Evolutionary conservation across 805 yeast species (phyloP), one percentile per base, ranked within the genome.

Genomic region (Hyphopichia homilentoma): DNA sequence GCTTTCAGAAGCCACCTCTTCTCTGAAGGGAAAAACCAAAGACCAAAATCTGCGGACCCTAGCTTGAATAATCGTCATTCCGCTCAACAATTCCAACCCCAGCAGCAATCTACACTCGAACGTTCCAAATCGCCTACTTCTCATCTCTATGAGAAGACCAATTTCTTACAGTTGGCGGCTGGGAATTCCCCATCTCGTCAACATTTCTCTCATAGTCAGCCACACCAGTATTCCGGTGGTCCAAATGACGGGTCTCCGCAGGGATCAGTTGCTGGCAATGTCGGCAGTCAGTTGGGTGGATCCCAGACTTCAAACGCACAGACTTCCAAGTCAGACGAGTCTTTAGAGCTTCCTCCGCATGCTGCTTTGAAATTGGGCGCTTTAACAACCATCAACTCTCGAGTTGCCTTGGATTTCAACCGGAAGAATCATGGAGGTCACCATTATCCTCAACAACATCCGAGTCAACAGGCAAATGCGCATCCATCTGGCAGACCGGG

Each of bases 311-410:
- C 11, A 16, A 27, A 18, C 22, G 12, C 18, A 11, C 30, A 16
- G n/a, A 12, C 7, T 6, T 20, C 22, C 31, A 40, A 35, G 22
- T 43, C 52, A 6, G 59, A 57, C 25, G 53, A 49, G 6, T 37
- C 49, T 8, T 31, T 42, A 35, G 61, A 55, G 27, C 24, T 55
- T 22, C 48, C 55, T 26, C 50, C 61, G n/a, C 61, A 59, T 35
- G 54, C 61, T 11, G 73, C 75, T n/a, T 57, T 74, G 54, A 80
- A 80, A 48, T 58, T 80, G 41, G 82, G 83, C 4, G 86, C 86
- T 0, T 64, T 80, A 35, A 73, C 80, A 16, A 79, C 86, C 3
- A 79, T 79, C 39, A 76, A 76, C 52, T 68, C 73, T 6, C 54
- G 84, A 15, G 77, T 67, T 24, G 72, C 70, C 1, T 54, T 67